A percentile compares a stretch with the other conserved stretches of the same genome.
These are phyloP conservation scores for Angophora floribunda DNA, from an alignment of 345 rosid genomes.

Conservation along the genomic window DNA sequence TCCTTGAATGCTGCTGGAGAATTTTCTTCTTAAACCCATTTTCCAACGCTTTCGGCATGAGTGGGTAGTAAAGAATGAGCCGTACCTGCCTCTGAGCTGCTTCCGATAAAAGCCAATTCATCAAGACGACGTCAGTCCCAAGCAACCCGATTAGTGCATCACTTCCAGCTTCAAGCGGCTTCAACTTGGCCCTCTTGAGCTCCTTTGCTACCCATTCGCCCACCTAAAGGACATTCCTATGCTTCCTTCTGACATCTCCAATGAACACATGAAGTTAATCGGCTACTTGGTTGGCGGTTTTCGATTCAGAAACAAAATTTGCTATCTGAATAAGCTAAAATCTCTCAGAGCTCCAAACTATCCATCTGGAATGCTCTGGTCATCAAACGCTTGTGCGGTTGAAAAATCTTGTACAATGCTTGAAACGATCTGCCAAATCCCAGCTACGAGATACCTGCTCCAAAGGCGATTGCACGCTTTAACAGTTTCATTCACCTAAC, in stretches of 20 bases:
- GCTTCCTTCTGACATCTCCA: constrained; percentile 11
- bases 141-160: constrained; percentile 33
- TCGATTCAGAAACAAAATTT: no score
- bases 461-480: no score
- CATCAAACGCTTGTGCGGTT: no score
- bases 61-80: neutral
- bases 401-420: no score
- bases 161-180: constrained; percentile 43
- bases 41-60: neutral
- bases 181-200: constrained; percentile 36
- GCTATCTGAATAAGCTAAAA: no score
- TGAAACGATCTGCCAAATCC: no score
- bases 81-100: constrained; percentile 28
- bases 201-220: constrained; percentile 42
- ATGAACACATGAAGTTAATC: neutral
- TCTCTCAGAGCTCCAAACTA: no score
- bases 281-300: no score
- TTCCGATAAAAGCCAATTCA: constrained; percentile 38
- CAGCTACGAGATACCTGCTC: no score
- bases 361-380: no score
- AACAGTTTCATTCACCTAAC: no score
- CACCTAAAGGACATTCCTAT: constrained; percentile 12
- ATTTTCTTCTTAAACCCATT: neutral
- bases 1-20: neutral
- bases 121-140: constrained; percentile 14